Evolutionary conservation across 352 stramenopile genomes (phyloP).

Genomic region (Pythium sp.): DNA sequence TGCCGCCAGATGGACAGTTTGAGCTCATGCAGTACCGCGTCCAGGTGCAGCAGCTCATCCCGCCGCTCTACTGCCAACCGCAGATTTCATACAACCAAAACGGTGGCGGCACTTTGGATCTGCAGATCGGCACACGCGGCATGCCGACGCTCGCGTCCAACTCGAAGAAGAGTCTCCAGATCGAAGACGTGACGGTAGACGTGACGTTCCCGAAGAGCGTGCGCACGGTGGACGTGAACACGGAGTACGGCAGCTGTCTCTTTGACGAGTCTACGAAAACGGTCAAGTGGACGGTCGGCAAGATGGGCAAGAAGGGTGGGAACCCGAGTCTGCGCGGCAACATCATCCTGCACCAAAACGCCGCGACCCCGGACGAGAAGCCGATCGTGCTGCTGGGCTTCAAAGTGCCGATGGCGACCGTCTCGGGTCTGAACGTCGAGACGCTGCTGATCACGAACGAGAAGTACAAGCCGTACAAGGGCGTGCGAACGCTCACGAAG

Average conservation of each 20-base stretch:
- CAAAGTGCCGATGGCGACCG: conserved; percentile 95
- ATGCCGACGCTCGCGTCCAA: conserved; percentile 81
- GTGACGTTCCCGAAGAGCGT: conserved; percentile 97
- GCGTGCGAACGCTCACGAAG: conserved; percentile 95
- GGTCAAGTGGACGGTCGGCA: conserved; percentile 94
- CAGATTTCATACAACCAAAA: conserved; percentile 83
- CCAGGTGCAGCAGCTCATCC: conserved; percentile 77
- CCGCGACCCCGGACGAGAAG: conserved; percentile 86
- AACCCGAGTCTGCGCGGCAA: conserved; percentile 88
- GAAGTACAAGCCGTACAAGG: conserved; percentile 98
- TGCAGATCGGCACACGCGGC: conserved; percentile 67
- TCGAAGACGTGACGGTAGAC: conserved; percentile 92
- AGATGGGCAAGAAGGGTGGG: conserved; percentile 89
- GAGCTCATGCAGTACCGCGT: conserved; percentile 91
- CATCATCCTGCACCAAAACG: conserved; percentile 89
- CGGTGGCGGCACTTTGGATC: conserved; percentile 59
- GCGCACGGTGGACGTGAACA: conserved; percentile 93
- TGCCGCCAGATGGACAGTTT: conserved; percentile 97
- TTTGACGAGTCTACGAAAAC: conserved; percentile 95
- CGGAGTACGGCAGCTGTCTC: conserved; percentile 89
- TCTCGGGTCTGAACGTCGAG: conserved; percentile 95
- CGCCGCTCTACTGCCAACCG: conserved; percentile 88
- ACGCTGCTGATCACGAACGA: conserved; percentile 95
- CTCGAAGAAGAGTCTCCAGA: conserved; percentile 69
- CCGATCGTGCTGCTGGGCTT: conserved; percentile 94